Evolutionary conservation across 257 asterid genomes (phyloP).

Genomic region (Nicotiana noctiflora): DNA sequence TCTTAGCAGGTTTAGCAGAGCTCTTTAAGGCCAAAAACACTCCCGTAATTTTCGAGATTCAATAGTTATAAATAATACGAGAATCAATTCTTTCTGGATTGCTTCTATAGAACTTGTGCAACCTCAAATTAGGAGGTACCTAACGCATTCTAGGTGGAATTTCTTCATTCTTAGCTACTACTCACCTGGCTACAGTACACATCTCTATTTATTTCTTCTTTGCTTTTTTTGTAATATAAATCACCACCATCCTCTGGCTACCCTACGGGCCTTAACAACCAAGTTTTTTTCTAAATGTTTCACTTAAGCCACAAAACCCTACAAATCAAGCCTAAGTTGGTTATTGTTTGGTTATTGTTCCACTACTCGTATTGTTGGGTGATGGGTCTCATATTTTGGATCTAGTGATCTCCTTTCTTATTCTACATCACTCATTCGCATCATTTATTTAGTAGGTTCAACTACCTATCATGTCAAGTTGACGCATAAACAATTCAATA

Average conservation of each 20-base stretch:
- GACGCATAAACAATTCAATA: not conserved
- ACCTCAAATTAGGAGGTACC: not conserved
- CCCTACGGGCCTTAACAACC: not conserved
- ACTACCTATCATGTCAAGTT: not conserved
- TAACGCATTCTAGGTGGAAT: not conserved
- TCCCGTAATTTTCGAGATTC: not conserved
- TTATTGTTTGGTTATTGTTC: not conserved
- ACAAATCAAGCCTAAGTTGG: not conserved
- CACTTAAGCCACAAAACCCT: not conserved
- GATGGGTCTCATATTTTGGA: not conserved
- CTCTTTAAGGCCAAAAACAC: not conserved
- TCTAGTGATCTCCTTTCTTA: not conserved
- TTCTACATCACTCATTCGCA: not conserved
- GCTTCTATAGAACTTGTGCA: not conserved
- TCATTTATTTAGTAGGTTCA: not conserved
- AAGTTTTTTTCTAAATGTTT: not conserved
- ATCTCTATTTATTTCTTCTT: not conserved
- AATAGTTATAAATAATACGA: not conserved
- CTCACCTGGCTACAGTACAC: not conserved
- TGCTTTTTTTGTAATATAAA: conserved; percentile 1
- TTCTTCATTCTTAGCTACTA: not conserved
- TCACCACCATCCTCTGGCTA: not conserved
- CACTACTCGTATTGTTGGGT: not conserved
- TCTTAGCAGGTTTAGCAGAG: not conserved
- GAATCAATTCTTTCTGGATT: not conserved